Base-by-base conservation (phyloP, 768 basidiomycete genomes). In the Kwoniella dejecticola region DNA sequence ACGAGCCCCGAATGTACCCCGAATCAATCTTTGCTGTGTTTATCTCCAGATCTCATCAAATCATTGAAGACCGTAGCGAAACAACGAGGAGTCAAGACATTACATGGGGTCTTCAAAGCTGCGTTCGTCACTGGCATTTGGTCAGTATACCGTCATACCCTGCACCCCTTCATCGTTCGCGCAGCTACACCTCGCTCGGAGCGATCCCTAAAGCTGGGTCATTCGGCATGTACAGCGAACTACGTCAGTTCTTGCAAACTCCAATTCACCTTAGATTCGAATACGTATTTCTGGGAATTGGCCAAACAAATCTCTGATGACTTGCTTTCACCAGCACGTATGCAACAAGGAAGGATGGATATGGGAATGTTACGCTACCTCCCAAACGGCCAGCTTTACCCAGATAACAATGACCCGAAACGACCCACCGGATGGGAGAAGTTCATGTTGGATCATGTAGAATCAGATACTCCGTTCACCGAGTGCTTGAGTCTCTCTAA, bases 341-440 rank as follows among this genome's bases (percentile, higher is more conserved):
- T 52, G 3, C 12, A 27, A 3, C 12, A 58, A 15, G 66, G 54
- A 12, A 11, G 60, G 17, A 53, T 42, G 38, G 46, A 31, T 10
- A 62, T 70, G 44, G 65, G 65, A 6, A 62, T 64, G 55, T 31
- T 70, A 6, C 29, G 42, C 7, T 70, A 60, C 45, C 24, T 70
- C 13, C 69, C 69, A 1, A 63, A 70, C 49, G 58, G 57, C 8
- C 29, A 46, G 15, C 19, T 56, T 11, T 29, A 52, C 21, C 29
- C 48, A 8, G 21, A 27, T 1, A 6, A 46, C 2, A 13, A 27
- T 27, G 63, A 65, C 24, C 23, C 36, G 8, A 41, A 27, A 8
- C 54, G 57, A 15, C 40, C 59, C 7, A 69, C 65, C 23, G 52
- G 46, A 13, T 70, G 69, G 69, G 69, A 70, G 53, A 42, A 52